Evolutionary conservation across 2,329 filamentous ascomycete species (phyloP).

Genomic region (Magnaporthales sp.): DNA sequence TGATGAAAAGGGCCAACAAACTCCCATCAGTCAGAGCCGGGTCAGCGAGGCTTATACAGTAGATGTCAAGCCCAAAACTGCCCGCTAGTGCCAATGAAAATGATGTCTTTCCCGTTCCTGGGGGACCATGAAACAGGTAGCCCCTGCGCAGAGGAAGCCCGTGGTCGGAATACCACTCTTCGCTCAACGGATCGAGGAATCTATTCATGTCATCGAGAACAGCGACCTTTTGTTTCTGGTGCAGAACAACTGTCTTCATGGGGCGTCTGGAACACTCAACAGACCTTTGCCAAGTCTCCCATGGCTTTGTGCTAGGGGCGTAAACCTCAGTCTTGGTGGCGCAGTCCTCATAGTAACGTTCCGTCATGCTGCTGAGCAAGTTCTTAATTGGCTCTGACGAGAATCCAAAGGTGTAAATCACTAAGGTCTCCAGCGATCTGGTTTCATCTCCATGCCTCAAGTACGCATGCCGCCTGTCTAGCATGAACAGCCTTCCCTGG

Average conservation of each 20-base stretch:
- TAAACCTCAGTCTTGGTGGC: conserved; percentile 49
- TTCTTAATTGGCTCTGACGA: conserved; percentile 41
- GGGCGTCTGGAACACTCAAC: conserved; percentile 58
- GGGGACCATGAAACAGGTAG: conserved; percentile 71
- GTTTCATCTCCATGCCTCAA: conserved; percentile 24
- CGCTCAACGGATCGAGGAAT: conserved; percentile 62
- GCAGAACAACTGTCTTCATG: conserved; percentile 68
- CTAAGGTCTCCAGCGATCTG: conserved; percentile 30
- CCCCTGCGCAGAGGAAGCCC: conserved; percentile 77
- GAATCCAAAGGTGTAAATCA: conserved; percentile 46
- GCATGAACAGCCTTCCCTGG: conserved; percentile 37
- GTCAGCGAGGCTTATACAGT: conserved; percentile 53
- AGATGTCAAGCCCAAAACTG: conserved; percentile 58
- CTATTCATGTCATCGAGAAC: conserved; percentile 68
- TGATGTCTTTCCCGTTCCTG: conserved; percentile 65
- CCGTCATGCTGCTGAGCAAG: conserved; percentile 44
- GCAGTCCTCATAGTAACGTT: conserved; percentile 40
- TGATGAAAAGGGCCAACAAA: conserved; percentile 48
- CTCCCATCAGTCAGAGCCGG: conserved; percentile 53
- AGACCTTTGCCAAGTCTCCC: conserved; percentile 45
- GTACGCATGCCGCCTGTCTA: conserved; percentile 36
- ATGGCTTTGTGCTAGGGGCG: conserved; percentile 37
- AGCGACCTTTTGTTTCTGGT: conserved; percentile 54
- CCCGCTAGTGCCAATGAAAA: conserved; percentile 58
- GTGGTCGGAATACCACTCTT: conserved; percentile 64